Evolutionary conservation across 2,329 filamentous ascomycete species (phyloP), one percentile per base, ranked within the genome.

Genomic region (Nakataea oryzae): DNA sequence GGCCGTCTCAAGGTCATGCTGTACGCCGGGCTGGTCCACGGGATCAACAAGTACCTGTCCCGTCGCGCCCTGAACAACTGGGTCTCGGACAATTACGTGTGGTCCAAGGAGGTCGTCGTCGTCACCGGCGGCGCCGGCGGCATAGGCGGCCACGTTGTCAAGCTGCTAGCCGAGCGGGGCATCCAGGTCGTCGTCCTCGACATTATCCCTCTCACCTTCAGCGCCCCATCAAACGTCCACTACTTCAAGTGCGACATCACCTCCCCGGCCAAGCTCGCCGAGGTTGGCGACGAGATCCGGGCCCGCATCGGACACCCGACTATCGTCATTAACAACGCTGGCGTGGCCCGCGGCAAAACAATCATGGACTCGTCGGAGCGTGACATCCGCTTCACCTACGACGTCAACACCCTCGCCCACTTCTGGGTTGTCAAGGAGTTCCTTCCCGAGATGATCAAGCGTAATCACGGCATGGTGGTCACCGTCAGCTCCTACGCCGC

Each of bases 121-220:
- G 80, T 93, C 26, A 93, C 90, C 0, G 89, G 90, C 9, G 90
- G 90, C 9, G 85, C 86, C 55, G 84, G 84, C 62, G 90, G 90
- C 0, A 91, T 93, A 68, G 90, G 90, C 17, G 83, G 81, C 26
- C 75, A 81, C 50, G 79, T 91, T 3, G 88, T 88, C 17, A 78
- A 80, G 65, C 72, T 87, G 61, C 77, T 95, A n/a, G 86, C 84
- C 0, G 82, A 86, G 70, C 77, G 75, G 64, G 83, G 82, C 1
- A 78, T 89, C 66, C 88, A 83, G 66, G 86, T 92, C 41, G 86
- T 86, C 0, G 86, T 92, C 2, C 71, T 93, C 47, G 90, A 93
- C 74, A 79, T 90, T 41, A 84, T 88, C 67, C 78, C 80, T 6
- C 74, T 86, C 73, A 81, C 79, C 26, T 87, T 81, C 68, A 71